Evolutionary conservation across 345 rosid species (phyloP).

Genomic region (Camelina hispida): DNA sequence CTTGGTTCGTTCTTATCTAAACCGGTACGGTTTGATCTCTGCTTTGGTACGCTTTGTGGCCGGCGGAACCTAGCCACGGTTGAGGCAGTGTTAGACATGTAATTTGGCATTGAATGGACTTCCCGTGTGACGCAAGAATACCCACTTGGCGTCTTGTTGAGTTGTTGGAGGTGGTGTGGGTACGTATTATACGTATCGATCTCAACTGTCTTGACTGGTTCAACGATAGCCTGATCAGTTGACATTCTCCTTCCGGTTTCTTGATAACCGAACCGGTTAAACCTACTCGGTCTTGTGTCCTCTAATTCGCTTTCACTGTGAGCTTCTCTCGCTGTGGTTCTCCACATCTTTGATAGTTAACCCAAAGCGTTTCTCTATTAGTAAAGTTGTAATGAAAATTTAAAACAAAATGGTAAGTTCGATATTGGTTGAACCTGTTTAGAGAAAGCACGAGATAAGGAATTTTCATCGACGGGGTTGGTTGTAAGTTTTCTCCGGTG

Average conservation of each 20-base stretch:
- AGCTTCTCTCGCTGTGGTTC: slow-evolving; percentile 44
- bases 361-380: slow-evolving; percentile 12
- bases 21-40: slow-evolving; percentile 44
- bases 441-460: slow-evolving; percentile 64
- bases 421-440: slow-evolving; percentile 51
- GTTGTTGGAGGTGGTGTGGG: slow-evolving; percentile 41
- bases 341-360: slow-evolving; percentile 52
- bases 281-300: slow-evolving; percentile 46
- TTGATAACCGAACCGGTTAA: slow-evolving; percentile 46
- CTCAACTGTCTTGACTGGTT: slow-evolving; percentile 72
- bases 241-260: slow-evolving; percentile 57
- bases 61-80: slow-evolving; percentile 57
- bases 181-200: slow-evolving; percentile 54
- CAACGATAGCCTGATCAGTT: slow-evolving; percentile 56
- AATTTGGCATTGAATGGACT: slow-evolving; percentile 53
- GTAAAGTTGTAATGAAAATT: background rate
- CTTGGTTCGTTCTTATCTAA: slow-evolving; percentile 26
- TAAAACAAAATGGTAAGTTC: background rate
- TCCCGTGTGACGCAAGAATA: slow-evolving; percentile 20
- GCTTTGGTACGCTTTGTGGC: slow-evolving; percentile 75
- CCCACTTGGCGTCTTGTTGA: slow-evolving; percentile 25
- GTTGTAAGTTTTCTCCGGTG: slow-evolving; percentile 60
- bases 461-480: slow-evolving; percentile 46
- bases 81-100: slow-evolving; percentile 85
- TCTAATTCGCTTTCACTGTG: slow-evolving; percentile 59